phyloP scores from a whole-genome alignment of 108 stramenopile species.

The Cyclotella distinguenda region DNA sequence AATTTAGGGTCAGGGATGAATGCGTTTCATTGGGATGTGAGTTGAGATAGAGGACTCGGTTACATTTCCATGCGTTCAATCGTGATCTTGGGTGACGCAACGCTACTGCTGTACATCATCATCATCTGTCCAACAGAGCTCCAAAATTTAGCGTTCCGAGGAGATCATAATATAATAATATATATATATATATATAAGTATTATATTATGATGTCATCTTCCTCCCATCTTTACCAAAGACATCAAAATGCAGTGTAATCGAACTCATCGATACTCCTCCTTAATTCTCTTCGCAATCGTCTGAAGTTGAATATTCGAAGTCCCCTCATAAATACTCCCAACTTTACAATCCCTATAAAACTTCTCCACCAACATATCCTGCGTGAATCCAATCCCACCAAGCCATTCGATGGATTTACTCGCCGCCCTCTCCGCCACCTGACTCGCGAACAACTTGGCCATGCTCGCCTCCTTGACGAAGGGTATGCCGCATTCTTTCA shows the following conservation, averaged over 20 bases:
- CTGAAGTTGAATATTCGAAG: conserved; percentile 75
- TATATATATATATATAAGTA: no score
- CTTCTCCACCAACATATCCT: conserved; percentile 89
- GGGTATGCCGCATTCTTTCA: conserved; percentile 84
- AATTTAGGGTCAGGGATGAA: conserved; percentile 64
- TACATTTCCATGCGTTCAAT: no score
- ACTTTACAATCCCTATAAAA: conserved; percentile 96
- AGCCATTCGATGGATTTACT: conserved; percentile 90
- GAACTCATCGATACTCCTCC: conserved; percentile 48
- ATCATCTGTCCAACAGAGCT: no score
- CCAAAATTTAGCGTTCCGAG: no score
- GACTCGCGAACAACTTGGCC: conserved; percentile 87
- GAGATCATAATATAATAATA: no score
- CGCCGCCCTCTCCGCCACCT: conserved; percentile 88
- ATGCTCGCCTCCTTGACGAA: conserved; percentile 97
- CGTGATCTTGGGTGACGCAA: no score
- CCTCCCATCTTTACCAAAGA: no score
- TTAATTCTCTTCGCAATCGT: conserved; percentile 79
- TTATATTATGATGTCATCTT: no score
- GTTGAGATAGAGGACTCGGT: conserved; percentile 12
- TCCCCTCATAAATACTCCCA: conserved; percentile 94
- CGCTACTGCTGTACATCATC: no score
- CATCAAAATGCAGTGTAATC: no score
- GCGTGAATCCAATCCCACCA: conserved; percentile 93
- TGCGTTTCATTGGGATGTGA: conserved; percentile 24